Conservation (phyloP, 1,139 yeast species). For the Debaryomyces nepalensis region DNA sequence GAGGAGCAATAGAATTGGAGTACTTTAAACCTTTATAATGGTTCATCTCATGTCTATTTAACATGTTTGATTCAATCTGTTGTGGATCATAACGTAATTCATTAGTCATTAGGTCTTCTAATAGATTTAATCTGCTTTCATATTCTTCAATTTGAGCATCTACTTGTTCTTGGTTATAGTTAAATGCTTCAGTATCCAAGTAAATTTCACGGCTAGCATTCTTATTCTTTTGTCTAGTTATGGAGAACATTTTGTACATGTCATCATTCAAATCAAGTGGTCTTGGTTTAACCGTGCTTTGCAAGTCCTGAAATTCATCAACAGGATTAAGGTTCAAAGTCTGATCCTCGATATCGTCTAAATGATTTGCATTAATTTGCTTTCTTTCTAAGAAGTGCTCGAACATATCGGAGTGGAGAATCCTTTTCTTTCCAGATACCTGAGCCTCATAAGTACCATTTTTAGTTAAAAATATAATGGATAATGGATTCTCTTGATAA, state of each 20-base stretch:
- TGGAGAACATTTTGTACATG: slow-evolving; percentile 23
- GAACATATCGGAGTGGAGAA: slow-evolving; percentile 33
- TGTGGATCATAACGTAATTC: slow-evolving; percentile 28
- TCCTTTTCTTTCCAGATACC: slow-evolving; percentile 22
- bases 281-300: slow-evolving; percentile 21
- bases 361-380: slow-evolving; percentile 22
- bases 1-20: slow-evolving; percentile 21
- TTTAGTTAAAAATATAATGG: slow-evolving; percentile 24
- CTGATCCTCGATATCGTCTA: slow-evolving; percentile 18
- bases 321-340: slow-evolving; percentile 22
- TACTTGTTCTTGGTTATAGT: slow-evolving; percentile 27
- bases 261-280: slow-evolving; percentile 26
- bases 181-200: slow-evolving; percentile 26
- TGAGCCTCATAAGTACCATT: slow-evolving; percentile 24
- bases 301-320: slow-evolving; percentile 20
- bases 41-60: slow-evolving; percentile 28
- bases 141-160: slow-evolving; percentile 23
- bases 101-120: slow-evolving; percentile 30
- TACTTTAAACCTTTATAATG: slow-evolving; percentile 31
- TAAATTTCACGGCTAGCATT: slow-evolving; percentile 26
- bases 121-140: slow-evolving; percentile 23
- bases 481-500: slow-evolving; percentile 23
- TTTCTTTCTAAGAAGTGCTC: slow-evolving; percentile 29
- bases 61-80: slow-evolving; percentile 18
- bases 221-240: slow-evolving; percentile 22